Base-by-base conservation (phyloP, 1,284 basidiomycete species). In the Rhodotorula sp. region DNA sequence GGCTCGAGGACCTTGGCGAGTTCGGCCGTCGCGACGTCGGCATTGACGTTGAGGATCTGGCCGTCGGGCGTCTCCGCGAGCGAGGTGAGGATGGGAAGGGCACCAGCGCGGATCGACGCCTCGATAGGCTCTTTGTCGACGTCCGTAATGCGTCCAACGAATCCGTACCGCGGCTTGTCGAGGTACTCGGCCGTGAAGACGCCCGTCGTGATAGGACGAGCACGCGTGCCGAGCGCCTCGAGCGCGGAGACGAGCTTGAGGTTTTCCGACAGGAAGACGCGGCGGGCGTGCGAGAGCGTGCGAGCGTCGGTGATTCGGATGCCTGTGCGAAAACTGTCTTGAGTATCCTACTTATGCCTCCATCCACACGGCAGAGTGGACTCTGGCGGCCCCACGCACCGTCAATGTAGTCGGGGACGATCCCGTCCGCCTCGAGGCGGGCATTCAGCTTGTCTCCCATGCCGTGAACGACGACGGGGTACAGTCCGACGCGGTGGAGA, bases 251-350 rank as follows among this genome's bases (percentile, higher is more conserved):
- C 94, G 71, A 97, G 88, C 79, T 90, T 92, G 76, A 96, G 84
- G 81, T 97, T 97, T 82, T 96, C 92, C 79, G 94, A 92, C 48
- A 94, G 85, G 84, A 97, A 97, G 51, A 96, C 92, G n/a, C 90
- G 87, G 70, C 94, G 91, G 48, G 94, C 94, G 69, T 96, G 88
- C 74, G 90, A 87, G 44, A 97, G 88, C 0, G 94, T 96, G 81
- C 91, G 93, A 46, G 92, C 87, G 78, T 95, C 93, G 65, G 94
- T 97, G 75, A 96, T 92, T 62, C 94, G 87, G 78, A 96, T 96
- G 56, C 94, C 77, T 52, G 49, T 4, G 7, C 32, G 49, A 48
- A 29, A 30, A 22, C 51, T 4, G 7, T 10, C 8, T 1, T 49
- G 13, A n/a, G 60, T 54, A 13, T 20, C 2, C 6, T 1, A 15